Evolutionary conservation across 106 monocot genomes (phyloP).

Genomic region (Chionographis japonica): DNA sequence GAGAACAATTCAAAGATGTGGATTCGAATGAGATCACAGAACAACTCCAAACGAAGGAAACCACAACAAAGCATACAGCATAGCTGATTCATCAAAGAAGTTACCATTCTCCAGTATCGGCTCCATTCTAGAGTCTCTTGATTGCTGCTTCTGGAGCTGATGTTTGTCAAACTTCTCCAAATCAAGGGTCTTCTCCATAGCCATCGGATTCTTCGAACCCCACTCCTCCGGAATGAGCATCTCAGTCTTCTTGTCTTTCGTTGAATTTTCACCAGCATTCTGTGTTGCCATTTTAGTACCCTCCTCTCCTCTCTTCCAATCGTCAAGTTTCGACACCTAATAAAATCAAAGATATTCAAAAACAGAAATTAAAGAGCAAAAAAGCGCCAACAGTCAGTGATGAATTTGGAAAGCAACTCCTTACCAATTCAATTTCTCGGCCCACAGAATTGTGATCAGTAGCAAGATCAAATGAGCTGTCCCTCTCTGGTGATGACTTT

Average conservation of each 20-base stretch:
- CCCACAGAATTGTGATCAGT: constrained; percentile 21
- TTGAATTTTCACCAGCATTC: constrained; percentile 14
- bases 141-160: constrained; percentile 32
- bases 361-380: background rate
- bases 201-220: constrained; percentile 21
- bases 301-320: constrained; percentile 28
- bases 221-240: constrained; percentile 18
- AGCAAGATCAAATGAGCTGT: constrained; percentile 24
- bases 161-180: constrained; percentile 18
- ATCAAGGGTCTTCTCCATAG: constrained; percentile 40
- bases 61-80: background rate
- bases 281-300: constrained; percentile 17
- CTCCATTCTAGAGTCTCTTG: constrained; percentile 31
- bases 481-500: constrained; percentile 62
- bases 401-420: constrained; percentile 8
- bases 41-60: background rate
- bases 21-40: constrained; percentile 6
- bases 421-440: constrained; percentile 52
- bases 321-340: constrained; percentile 24
- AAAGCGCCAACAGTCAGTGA: background rate
- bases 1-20: constrained; percentile 4
- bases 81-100: constrained; percentile 1
- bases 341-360: background rate
- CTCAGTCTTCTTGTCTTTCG: constrained; percentile 21
- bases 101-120: constrained; percentile 46